Evolutionary conservation across 208 protist genomes (phyloP), one percentile per base, ranked within the genome.

Genomic region (Leishmania amazonensis): DNA sequence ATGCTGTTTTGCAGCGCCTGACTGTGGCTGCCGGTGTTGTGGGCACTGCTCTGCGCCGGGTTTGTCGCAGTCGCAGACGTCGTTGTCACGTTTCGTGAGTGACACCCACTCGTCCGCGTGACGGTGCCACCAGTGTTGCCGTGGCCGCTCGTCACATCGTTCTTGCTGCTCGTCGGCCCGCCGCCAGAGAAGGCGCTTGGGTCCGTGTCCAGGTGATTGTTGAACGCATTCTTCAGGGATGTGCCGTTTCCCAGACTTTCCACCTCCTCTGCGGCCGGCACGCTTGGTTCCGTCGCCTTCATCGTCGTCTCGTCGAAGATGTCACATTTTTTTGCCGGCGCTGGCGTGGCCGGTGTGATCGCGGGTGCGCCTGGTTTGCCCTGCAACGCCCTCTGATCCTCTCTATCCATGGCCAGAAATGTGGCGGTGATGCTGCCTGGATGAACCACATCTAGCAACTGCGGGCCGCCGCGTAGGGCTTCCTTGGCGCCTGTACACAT

Each of bases 131-230:
- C 75, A 13, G 54, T 35, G 75, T 67, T 45, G 65, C 68, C 65
- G 64, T 60, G 42, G 54, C 75, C 67, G 67, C 35, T 79, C 11
- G 64, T 79, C 40, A n/a, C 31, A 15, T 65, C 71, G 74, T 54
- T 75, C 38, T 79, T 82, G 78, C 77, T 86, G 78, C 74, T 86
- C 73, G 83, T 86, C 40, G 77, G 21, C 1, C 74, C 74, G 15
- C 73, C 78, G 47, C 49, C 64, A 38, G 49, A 78, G 31, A 65
- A 76, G 49, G 31, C 60, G 38, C 47, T 81, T 0, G 78, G 73
- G 42, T 79, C 78, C 11, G 40, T 3, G 64, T 15, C 73, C 68
- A 62, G 58, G 6, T 81, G 42, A 0, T 21, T 62, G 31, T 38
- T 49, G 54, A 58, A 74, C 53, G 11, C 70, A 19, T 51, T 80